Conservation (phyloP, 2,329 filamentous ascomycete genomes). For the Aspergillus chevalieri region DNA sequence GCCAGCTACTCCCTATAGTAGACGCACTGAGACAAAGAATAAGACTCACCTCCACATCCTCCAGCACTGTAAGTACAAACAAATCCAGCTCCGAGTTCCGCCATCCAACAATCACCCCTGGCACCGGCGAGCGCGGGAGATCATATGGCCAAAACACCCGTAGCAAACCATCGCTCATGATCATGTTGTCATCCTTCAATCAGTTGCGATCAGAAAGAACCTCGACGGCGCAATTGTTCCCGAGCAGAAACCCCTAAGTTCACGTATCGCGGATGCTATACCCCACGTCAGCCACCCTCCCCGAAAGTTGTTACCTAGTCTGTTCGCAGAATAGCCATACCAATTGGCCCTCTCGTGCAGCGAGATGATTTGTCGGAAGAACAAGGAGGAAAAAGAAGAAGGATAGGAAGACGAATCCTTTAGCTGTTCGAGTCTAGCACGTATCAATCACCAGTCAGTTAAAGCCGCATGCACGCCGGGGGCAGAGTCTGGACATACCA, state of each 20-base stretch:
- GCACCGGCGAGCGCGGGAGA: conserved; percentile 61
- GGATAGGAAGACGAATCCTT: conserved; percentile 77
- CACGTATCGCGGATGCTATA: conserved; percentile 72
- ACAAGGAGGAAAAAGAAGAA: conserved; percentile 78
- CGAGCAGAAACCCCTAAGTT: conserved; percentile 82
- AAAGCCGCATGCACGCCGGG: neutral
- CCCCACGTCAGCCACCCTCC: neutral
- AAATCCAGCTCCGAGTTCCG: conserved; percentile 86
- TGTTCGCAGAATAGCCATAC: conserved; percentile 48
- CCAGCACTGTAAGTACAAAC: conserved; percentile 80
- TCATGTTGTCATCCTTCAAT: conserved; percentile 54
- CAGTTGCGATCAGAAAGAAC: conserved; percentile 67
- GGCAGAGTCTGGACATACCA: conserved; percentile 53
- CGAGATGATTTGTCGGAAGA: conserved; percentile 76
- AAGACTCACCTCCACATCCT: conserved; percentile 74
- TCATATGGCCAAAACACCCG: conserved; percentile 98
- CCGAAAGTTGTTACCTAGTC: neutral
- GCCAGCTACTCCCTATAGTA: neutral
- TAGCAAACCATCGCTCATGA: conserved; percentile 75
- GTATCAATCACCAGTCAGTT: neutral
- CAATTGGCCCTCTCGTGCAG: conserved; percentile 69
- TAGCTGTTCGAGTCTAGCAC: conserved; percentile 68
- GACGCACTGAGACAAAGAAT: neutral
- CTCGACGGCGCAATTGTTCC: conserved; percentile 87
- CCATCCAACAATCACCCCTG: conserved; percentile 91